Conservation (phyloP, 352 stramenopile species). For the Pythium utonaiense region DNA sequence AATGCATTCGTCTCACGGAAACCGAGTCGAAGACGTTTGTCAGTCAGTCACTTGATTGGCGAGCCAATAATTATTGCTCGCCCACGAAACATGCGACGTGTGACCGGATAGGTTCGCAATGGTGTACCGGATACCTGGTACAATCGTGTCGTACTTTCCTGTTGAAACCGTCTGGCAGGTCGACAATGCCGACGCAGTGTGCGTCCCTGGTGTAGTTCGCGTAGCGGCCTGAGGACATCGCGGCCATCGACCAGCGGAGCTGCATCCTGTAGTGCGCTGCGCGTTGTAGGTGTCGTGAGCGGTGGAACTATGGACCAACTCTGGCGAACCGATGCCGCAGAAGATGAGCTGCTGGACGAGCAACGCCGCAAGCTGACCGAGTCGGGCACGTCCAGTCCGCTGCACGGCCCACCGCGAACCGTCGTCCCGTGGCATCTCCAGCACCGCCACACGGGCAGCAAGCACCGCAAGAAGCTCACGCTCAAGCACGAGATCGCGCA, state of each 20-base stretch:
- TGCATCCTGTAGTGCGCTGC: background rate
- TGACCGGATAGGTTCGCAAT: background rate
- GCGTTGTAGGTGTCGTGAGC: background rate
- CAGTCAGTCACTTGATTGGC: too few species aligned
- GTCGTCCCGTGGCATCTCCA: constrained; percentile 34
- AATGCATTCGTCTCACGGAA: too few species aligned
- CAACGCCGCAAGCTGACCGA: constrained; percentile 20
- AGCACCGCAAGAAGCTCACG: constrained; percentile 48
- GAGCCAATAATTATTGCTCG: too few species aligned
- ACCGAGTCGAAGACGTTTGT: too few species aligned
- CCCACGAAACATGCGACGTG: background rate
- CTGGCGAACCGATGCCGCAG: constrained; percentile 31
- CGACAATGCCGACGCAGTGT: constrained; percentile 21
- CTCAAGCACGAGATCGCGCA: constrained; percentile 56
- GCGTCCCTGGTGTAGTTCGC: constrained; percentile 22
- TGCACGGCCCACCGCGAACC: constrained; percentile 12
- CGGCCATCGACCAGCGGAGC: background rate
- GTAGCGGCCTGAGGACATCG: background rate
- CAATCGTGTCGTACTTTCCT: background rate
- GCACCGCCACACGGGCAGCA: constrained; percentile 21
- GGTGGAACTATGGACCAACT: constrained; percentile 28
- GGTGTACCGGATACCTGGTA: constrained; percentile 12
- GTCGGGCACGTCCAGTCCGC: constrained; percentile 7
- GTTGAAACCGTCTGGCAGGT: constrained; percentile 20
- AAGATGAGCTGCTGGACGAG: constrained; percentile 20